Base-by-base conservation (phyloP, 1,284 basidiomycete species). In the Marasmius tenuissimus region DNA sequence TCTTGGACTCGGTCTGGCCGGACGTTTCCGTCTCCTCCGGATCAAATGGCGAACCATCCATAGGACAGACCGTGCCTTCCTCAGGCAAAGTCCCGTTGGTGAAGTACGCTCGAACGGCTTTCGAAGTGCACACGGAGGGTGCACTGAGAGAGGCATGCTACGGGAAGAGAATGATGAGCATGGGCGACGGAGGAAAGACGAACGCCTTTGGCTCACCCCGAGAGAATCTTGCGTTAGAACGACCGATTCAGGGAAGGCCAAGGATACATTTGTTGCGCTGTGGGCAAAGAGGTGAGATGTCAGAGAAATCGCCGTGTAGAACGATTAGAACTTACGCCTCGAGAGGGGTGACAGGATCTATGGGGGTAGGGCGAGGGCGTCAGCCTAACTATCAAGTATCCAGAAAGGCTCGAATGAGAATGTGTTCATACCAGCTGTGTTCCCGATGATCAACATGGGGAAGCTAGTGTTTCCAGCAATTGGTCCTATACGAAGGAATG, bases 81-180 rank as follows among this genome's bases (percentile, higher is more conserved):
- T 45, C 42, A 14, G 42, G 42, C 14, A 45, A 18, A 18, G 42
- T 45, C 14, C 42, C 42, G 42, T 45, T 45, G 42, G 4, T 27
- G 27, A 27, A 27, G 27, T 27, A 27, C 27, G 27, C 27, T 27
- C 27, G 27, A 27, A 27, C 18, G 18, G 5, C 42, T 14, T 45
- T 45, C 14, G 14, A 3, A 45, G 42, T 45, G 42, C 42, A 45
- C 14, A 45, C 18, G 5, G 42, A 45, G 14, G 42, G 42, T 45
- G 42, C 14, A 45, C 3, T 18, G 42, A 45, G 64, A 0, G 65
- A 66, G 45, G 65, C 65, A 38, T 65, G 65, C 65, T 66, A 56
- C 14, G 34, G 35, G 33, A 47, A 18, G 51, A 5, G 4, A 18
- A 18, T 27, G 2, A 3, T 4, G 18, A 14, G 14, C 4, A 18